Evolutionary conservation across 371 early-diverging fungal genomes (phyloP), one percentile per base, ranked within the genome.

Genomic region (Conidiobolus incongruus): DNA sequence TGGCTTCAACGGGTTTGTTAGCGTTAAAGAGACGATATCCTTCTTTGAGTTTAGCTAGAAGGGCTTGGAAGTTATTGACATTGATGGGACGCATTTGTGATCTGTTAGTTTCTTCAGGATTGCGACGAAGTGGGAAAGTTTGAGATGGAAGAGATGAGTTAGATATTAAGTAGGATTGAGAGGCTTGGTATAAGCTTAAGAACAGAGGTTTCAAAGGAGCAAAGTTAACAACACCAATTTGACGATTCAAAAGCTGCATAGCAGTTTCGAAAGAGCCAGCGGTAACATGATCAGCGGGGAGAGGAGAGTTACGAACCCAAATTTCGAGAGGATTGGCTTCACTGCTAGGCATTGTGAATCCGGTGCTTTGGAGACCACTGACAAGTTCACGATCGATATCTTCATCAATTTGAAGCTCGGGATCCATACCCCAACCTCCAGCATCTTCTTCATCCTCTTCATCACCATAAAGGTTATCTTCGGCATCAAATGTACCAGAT

Each of bases 201-300:
- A 95, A 89, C 31, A 72, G 62, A 4, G 75, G 65, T 60, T 88
- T 87, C 35, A 95, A 69, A 2, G 88, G 84, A 24, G 70, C 80
- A 67, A 93, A 93, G 57, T 83, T 78, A 40, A 76, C 70, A 47
- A 80, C 74, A 20, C 92, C 89, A 15, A 72, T 71, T 64, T 90
- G 90, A 28, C 79, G 72, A 54, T 84, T 81, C 36, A 93, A 61
- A 28, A 85, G 70, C 66, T 81, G 77, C 87, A 95, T 89, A 7
- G 91, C 96, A 24, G 72, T 72, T 46, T 89, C 91, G 56, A 89
- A 91, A 4, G 79, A 66, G 36, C 96, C 96, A 4, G 91, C 88
- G 0, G 87, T 87, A 48, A 91, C 72, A 55, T 92, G 90, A 57
- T 89, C 87, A 0, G 70, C 80, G 7, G 91, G 81, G 36, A 83